Base-by-base conservation (phyloP, 176 grass and related monocot genomes). In the Panicum miliaceum region DNA sequence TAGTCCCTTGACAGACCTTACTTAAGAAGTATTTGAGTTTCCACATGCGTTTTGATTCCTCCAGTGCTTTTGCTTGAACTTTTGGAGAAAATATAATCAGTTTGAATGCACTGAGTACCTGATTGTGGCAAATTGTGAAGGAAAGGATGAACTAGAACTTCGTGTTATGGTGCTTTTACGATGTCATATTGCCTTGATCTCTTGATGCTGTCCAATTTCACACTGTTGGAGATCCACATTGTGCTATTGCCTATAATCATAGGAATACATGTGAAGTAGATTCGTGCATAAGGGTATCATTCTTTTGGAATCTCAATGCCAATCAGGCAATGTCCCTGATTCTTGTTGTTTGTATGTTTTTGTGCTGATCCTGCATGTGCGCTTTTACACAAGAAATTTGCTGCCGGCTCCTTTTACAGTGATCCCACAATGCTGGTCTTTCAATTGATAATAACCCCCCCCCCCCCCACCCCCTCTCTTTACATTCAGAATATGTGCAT, bases 311-410 rank as follows among this genome's bases (percentile, higher is more conserved):
- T 27, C 27, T 25, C 36, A 45, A 27, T 14, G 5, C 11, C 67
- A 4, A 81, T 69, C 36, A 56, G 35, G 27, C 45, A 58, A 29
- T 42, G n/a, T 13, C n/a, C 22, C 22, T 57, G 34, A 27, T 76
- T 56, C 50, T 68, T 38, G 26, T 50, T 50, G 26, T 60, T 58
- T 75, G 7, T 62, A 23, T 27, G 63, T 71, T 41, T 75, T 40
- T 8, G 42, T 59, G 71, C 35, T 71, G 53, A 54, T 50, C 12
- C 62, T 42, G 7, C 46, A 35, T 60, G 46, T 68, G 25, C 6
- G 18, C 25, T 9, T 45, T 32, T 76, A 25, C 71, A 76, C 35
- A 56, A 67, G 56, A 66, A 67, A 56, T 65, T 84, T 42, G 45
- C n/a, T 41, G 11, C 10, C 25, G 41, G 2, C 52, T 47, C 23